Base-by-base conservation (phyloP, 2,329 filamentous ascomycete genomes). In the Fusarium sp. region DNA sequence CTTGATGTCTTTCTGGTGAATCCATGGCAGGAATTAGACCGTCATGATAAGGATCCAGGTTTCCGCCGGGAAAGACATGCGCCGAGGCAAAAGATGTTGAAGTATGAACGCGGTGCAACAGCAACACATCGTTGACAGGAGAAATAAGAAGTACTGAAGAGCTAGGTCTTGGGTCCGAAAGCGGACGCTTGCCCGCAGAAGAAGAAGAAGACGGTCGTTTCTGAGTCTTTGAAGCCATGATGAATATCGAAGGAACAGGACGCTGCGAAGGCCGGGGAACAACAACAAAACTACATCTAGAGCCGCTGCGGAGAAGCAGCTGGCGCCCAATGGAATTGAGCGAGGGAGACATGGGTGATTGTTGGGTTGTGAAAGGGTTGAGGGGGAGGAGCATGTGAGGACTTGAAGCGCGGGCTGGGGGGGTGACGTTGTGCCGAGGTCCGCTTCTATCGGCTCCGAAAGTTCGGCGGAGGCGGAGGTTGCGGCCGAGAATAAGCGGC, bases 31-130 rank as follows among this genome's bases (percentile, higher is more conserved):
- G 87, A 2, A 90, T 81, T 0, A 75, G 75, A 4, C 94, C 95
- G 77, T 98, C 96, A 78, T 98, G 94, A 22, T 89, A 89, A 0
- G 89, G 83, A 14, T 95, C 93, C 24, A 98, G 88, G 78, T 95
- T 95, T 7, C 97, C 97, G 37, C 97, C 97, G 0, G 97, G 96
- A 76, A 99, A 99, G 70, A 99, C 97, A 80, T 98, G 95, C 0
- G 96, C 97, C 0, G 94, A 96, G 5, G 96, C 90, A 80, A 98
- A 98, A 4, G 95, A 93, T 1, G 90, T 91, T 0, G 94, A 97
- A 1, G 93, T 95, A 74, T 92, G 89, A 4, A 97, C 94, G 72
- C 97, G 92, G 82, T 95, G 95, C 10, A 98, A 90, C 20, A 98
- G 90, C 1, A 99, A 89, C 56, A 98, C 91, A 81, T 98, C 92